Conservation (phyloP, 2,329 filamentous ascomycete species). For the Microsporum audouinii region DNA sequence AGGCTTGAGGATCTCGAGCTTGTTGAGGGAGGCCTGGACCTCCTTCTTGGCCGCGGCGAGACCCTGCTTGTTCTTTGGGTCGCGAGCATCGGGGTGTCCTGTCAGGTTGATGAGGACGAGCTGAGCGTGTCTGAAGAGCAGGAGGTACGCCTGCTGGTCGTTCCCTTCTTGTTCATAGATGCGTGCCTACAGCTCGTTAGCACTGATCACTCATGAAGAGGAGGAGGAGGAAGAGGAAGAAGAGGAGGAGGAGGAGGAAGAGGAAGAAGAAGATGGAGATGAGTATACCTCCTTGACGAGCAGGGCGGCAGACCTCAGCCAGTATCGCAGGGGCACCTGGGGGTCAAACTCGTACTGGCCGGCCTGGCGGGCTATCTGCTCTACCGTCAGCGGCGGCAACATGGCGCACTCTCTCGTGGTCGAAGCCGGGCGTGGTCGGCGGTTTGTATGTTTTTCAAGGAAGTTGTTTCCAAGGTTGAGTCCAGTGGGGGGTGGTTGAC, state of each 20-base stretch:
- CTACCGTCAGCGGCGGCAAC: conserved; percentile 54
- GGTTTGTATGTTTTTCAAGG: no score
- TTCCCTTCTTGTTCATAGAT: conserved; percentile 81
- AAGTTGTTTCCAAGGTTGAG: no score
- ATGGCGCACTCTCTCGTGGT: conserved; percentile 13
- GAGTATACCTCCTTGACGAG: conserved; percentile 63
- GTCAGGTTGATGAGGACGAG: conserved; percentile 68
- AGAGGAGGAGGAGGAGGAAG: neutral
- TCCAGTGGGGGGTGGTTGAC: no score
- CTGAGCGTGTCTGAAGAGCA: conserved; percentile 78
- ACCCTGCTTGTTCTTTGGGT: conserved; percentile 46
- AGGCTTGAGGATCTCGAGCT: conserved; percentile 69
- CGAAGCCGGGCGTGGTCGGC: neutral
- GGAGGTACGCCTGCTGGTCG: conserved; percentile 75
- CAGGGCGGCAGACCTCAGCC: conserved; percentile 68
- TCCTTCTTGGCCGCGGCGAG: conserved; percentile 49
- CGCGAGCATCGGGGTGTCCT: conserved; percentile 62
- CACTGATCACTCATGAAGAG: neutral
- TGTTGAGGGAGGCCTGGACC: conserved; percentile 53
- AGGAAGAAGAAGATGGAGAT: neutral
- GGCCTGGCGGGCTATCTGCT: conserved; percentile 65
- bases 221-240: neutral
- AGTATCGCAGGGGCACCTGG: conserved; percentile 64
- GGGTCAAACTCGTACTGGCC: conserved; percentile 71
- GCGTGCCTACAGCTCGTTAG: conserved; percentile 49